Evolutionary conservation across 345 rosid species (phyloP), one percentile per base, ranked within the genome.

Genomic region (Syzygium jambos): DNA sequence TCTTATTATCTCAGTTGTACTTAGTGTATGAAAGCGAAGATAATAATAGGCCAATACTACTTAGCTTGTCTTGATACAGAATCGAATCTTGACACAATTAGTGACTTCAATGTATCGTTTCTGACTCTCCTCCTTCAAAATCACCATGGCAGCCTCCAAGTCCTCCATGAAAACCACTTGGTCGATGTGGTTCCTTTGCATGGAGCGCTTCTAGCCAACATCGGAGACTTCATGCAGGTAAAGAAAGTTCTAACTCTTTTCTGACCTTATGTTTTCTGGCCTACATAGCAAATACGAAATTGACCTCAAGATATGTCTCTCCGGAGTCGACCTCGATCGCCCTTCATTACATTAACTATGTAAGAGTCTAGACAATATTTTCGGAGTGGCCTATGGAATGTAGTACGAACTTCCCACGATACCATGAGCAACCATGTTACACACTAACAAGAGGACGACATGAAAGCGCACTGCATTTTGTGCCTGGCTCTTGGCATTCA

Each of bases 191-290:
- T 89, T 46, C 92, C 86, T n/a, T 88, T 84, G 4, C 88, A 51
- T 5, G 93, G 92, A 17, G 93, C 94, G 59, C 87, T 94, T 13
- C 90, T 91, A 9, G 88, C 91, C 51, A 93, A 94, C 91, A 87
- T 93, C 3, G 95, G 95, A 2, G 95, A 94, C 85, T 91, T 92
- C 89, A 88, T 93, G 88, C 95, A 92, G 93, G 94, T 93, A 87
- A 85, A 49, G 22, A n/a, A 17, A 54, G 21, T 15, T 29, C 5
- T 34, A 88, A 92, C 90, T 91, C 11, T 68, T 92, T 87, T 89
- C 89, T 46, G 92, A 91, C 80, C 87, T 86, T 86, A 91, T 87
- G 88, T 89, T 90, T 63, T 63, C 21, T 63, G 41, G 77, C 77
- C 38, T 29, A 63, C 77, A 63, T 63, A 29, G 19, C 77, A 29